phyloP scores from a whole-genome alignment of 306 rosid genomes.

The Sphenostylis stenocarpa region DNA sequence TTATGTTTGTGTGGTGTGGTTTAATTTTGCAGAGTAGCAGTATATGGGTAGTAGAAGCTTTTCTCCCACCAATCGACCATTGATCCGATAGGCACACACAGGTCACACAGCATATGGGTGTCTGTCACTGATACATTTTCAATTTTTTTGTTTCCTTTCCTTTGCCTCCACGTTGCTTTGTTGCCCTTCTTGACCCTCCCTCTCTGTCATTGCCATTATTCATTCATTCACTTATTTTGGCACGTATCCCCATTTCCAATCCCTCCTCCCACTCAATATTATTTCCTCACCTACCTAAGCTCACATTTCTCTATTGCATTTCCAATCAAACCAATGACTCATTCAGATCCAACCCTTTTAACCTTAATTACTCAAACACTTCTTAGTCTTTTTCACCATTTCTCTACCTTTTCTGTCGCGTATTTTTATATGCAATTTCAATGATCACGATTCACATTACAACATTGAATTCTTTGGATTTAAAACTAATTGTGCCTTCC shows the following conservation, averaged over 20 bases:
- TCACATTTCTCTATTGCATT: background rate
- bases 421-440: background rate
- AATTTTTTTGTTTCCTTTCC: slow-evolving; percentile 40
- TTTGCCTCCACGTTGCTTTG: slow-evolving; percentile 51
- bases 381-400: background rate
- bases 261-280: slow-evolving; percentile 29
- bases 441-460: too few relatives aligned
- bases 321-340: background rate
- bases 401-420: slow-evolving; percentile 9
- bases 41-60: too few relatives aligned
- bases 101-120: slow-evolving; percentile 45
- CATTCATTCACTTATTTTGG: slow-evolving; percentile 41
- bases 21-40: too few relatives aligned
- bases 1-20: background rate
- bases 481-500: background rate
- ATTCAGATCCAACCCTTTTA: background rate
- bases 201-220: slow-evolving; percentile 39
- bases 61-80: slow-evolving; percentile 34
- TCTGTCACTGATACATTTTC: slow-evolving; percentile 35
- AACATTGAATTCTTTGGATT: too few relatives aligned
- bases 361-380: slow-evolving; percentile 5
- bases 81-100: slow-evolving; percentile 16
- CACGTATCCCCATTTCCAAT: slow-evolving; percentile 47
- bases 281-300: slow-evolving; percentile 41
- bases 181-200: slow-evolving; percentile 40